Evolutionary conservation across 176 grass and related monocot genomes (phyloP), one percentile per base, ranked within the genome.

Genomic region (Guadua angustifolia): DNA sequence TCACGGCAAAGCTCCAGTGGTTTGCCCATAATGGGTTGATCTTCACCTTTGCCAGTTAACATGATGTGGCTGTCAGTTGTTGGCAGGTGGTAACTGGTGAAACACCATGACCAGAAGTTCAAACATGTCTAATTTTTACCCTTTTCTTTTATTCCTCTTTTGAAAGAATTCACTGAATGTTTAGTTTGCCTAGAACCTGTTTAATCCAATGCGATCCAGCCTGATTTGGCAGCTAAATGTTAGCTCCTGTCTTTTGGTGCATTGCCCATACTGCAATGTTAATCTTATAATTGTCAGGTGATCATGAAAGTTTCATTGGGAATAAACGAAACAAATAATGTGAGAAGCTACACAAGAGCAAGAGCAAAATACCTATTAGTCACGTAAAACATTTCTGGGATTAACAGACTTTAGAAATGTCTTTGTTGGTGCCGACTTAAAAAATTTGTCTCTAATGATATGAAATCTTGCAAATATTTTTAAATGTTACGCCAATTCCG

Each of bases 401-500:
- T 69, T 22, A 81, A 40, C 33, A 3, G 32, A 42, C 2, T 50
- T 40, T 39, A 40, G 49, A 9, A n/a, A 53, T 78, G 3, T 24
- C 18, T 51, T 49, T 66, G 43, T 62, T 66, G 51, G 22, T 56
- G n/a, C 42, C 2, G 12, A n/a, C 6, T 39, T 69, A 19, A 55
- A 66, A 50, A 6, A n/a, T 52, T 38, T 38, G 36, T 53, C 10
- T 66, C 29, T 68, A 68, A 67, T 80, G 45, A 67, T 67, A 18
- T 79, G 42, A 64, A 66, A 39, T 67, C 77, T 80, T 67, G 53
- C 62, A 39, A 66, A 67, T 56, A 56, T 56, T 56, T 56, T 56
- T 9, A 56, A 56, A n/a, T 80, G 44, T 24, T 24, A 44, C 21
- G 61, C 26, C 42, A 42, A 77, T 61, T 39, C 42, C 9, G 6